These are phyloP conservation scores for Pythium brachiatum DNA, from an alignment of 352 stramenopile species.

Conservation along the genomic window DNA sequence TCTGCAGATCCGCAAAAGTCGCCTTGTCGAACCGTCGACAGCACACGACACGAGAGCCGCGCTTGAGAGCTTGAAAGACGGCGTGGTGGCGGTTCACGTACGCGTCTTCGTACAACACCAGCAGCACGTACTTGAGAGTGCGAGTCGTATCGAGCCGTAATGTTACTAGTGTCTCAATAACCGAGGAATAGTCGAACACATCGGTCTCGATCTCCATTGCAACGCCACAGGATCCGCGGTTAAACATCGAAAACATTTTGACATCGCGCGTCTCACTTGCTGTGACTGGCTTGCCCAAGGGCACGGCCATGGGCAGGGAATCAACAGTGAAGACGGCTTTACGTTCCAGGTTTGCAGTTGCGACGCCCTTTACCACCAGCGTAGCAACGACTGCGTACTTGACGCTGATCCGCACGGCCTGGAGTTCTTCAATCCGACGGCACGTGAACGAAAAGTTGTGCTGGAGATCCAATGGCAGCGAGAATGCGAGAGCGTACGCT, in stretches of 20 bases:
- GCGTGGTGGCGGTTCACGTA: conserved; percentile 7
- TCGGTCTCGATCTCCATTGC: not conserved
- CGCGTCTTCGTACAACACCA: conserved; percentile 14
- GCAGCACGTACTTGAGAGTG: conserved; percentile 1
- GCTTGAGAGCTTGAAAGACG: not conserved
- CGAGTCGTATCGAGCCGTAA: not conserved
- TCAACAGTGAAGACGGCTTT: not conserved
- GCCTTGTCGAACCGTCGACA: conserved; percentile 5
- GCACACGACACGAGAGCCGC: not conserved
- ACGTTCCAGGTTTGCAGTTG: not conserved
- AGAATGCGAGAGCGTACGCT: conserved; percentile 10
- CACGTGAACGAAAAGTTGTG: conserved; percentile 7
- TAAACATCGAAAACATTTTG: conserved; percentile 10
- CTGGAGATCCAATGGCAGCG: conserved; percentile 8
- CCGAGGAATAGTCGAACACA: not conserved
- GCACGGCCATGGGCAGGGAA: conserved; percentile 10
- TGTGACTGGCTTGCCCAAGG: not conserved
- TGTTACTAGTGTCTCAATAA: conserved; percentile 6
- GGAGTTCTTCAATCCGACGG: conserved; percentile 2
- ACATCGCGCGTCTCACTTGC: not conserved
- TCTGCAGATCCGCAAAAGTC: not conserved
- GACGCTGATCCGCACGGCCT: conserved; percentile 8
- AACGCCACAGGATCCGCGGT: conserved; percentile 6
- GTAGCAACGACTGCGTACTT: conserved; percentile 8
- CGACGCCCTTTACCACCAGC: not conserved